Evolutionary conservation across 192 early-diverging fungal species (phyloP).

Genomic region (Backusella tarrabulga): DNA sequence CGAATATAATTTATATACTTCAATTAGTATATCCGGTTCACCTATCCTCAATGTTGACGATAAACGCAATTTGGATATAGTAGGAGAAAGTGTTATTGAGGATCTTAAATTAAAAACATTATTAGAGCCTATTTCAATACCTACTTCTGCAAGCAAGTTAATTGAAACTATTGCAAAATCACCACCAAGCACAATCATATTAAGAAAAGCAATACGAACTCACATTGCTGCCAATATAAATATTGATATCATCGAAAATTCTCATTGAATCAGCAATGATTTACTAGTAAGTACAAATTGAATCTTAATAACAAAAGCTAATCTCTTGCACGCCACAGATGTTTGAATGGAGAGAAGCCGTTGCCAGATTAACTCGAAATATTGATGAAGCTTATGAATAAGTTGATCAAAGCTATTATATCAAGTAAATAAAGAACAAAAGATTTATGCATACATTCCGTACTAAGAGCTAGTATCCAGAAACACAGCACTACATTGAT

Average conservation of each 20-base stretch:
- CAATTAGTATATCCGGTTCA: too few species aligned
- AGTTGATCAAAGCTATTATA: neutral
- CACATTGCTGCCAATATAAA: neutral
- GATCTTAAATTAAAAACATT: too few species aligned
- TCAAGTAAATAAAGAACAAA: neutral
- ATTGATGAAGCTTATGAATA: neutral
- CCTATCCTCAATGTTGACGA: too few species aligned
- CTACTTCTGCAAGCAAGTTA: neutral
- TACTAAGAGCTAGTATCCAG: neutral
- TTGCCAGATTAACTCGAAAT: neutral
- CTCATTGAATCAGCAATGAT: neutral
- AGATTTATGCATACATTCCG: neutral
- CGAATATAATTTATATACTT: too few species aligned
- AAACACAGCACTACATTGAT: neutral
- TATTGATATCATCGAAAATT: neutral
- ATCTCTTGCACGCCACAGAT: neutral
- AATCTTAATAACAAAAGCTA: neutral
- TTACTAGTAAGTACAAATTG: conserved; percentile 7
- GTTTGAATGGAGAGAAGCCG: neutral
- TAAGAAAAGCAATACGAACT: neutral
- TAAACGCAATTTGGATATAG: too few species aligned
- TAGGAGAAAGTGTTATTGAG: too few species aligned
- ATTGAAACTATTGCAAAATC: neutral
- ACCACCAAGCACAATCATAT: neutral
- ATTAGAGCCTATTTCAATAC: too few species aligned